phyloP scores from a whole-genome alignment of 352 stramenopile species.

The Pythium rhizo-oryzae region DNA sequence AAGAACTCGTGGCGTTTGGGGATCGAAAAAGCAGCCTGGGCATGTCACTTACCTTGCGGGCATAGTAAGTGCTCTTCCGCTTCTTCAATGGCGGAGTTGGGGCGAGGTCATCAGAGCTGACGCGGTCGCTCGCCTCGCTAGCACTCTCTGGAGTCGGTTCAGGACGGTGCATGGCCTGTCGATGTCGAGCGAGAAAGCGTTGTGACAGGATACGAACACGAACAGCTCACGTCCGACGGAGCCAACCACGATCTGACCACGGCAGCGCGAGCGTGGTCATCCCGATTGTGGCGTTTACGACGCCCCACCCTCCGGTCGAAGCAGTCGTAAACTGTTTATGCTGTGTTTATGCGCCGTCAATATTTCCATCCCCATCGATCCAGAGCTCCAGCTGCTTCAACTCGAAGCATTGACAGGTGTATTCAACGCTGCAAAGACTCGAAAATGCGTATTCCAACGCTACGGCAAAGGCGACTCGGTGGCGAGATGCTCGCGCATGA shows the following conservation, averaged over 20 bases:
- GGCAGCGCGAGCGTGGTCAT: neutral
- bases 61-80: constrained; percentile 23
- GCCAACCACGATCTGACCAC: neutral
- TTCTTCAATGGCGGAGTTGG: constrained; percentile 8
- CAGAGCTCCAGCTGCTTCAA: neutral
- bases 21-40: neutral
- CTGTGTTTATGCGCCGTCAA: neutral
- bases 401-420: too few species aligned
- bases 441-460: neutral
- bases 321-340: neutral
- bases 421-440: too few species aligned
- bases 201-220: neutral
- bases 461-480: neutral
- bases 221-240: neutral
- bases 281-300: neutral
- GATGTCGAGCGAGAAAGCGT: too few species aligned
- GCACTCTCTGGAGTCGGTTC: neutral
- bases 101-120: neutral
- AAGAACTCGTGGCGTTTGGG: neutral
- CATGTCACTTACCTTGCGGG: constrained; percentile 13
- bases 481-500: constrained; percentile 18
- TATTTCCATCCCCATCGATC: neutral
- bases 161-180: neutral
- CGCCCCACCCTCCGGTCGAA: neutral
- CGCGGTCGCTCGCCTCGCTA: neutral